A percentile compares a stretch with the other conserved stretches of the same genome.
Conservation (phyloP, 2,329 filamentous ascomycete genomes). For the Xylaria arbuscula region DNA sequence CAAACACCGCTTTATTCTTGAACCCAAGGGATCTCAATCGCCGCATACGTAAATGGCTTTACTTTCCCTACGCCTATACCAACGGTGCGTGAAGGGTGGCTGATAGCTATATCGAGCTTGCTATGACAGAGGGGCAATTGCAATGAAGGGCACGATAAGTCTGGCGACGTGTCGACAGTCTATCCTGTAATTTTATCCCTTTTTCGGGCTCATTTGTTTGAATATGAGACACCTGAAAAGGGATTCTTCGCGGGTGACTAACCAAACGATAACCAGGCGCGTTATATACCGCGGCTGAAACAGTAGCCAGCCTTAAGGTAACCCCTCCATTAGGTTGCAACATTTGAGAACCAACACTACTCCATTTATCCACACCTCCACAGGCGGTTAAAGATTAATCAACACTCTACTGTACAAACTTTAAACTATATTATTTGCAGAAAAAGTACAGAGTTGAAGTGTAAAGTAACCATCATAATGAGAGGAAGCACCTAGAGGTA, state of each 20-base stretch:
- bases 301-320: not conserved
- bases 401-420: not conserved
- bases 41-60: not conserved
- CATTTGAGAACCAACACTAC: not conserved
- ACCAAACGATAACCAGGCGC: not conserved
- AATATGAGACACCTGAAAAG: no score
- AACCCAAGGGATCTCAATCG: not conserved
- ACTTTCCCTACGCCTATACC: not conserved
- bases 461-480: not conserved
- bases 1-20: not conserved
- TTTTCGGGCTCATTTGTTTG: no score
- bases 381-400: not conserved
- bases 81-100: not conserved
- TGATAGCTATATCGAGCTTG: no score
- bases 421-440: no score
- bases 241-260: not conserved
- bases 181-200: no score
- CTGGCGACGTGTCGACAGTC: no score
- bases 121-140: no score
- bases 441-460: not conserved
- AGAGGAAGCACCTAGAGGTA: no score
- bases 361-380: conserved; percentile 1
- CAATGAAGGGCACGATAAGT: no score
- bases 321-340: not conserved
- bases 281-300: conserved; percentile 4